Evolutionary conservation across 2,329 filamentous ascomycete genomes (phyloP).

Genomic region (Capronia epimyces): DNA sequence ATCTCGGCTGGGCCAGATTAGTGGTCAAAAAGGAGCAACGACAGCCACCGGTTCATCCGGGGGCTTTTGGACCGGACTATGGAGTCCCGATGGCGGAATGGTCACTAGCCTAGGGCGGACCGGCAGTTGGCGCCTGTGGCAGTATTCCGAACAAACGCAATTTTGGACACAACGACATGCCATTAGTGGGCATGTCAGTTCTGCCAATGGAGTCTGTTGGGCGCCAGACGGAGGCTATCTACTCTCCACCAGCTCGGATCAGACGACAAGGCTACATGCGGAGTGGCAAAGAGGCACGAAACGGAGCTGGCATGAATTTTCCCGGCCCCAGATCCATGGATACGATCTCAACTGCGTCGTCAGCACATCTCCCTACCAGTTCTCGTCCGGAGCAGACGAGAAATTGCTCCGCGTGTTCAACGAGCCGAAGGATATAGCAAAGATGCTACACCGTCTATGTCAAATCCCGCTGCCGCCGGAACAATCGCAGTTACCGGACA

Average conservation of each 20-base stretch:
- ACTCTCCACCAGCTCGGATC: slow-evolving; percentile 82
- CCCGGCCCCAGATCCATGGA: slow-evolving; percentile 91
- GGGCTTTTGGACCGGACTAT: slow-evolving; percentile 93
- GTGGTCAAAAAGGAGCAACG: slow-evolving; percentile 88
- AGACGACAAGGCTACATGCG: slow-evolving; percentile 84
- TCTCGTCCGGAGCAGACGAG: slow-evolving; percentile 93
- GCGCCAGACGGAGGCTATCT: slow-evolving; percentile 75
- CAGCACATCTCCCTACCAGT: slow-evolving; percentile 64
- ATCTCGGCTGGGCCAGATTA: slow-evolving; percentile 85
- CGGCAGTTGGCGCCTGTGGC: slow-evolving; percentile 89
- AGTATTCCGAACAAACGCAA: slow-evolving; percentile 55
- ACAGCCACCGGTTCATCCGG: slow-evolving; percentile 93
- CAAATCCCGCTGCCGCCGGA: slow-evolving; percentile 47
- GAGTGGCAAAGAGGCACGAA: slow-evolving; percentile 58
- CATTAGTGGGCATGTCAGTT: slow-evolving; percentile 74
- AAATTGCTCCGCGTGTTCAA: slow-evolving; percentile 96
- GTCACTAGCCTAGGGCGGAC: slow-evolving; percentile 75
- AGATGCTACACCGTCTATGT: slow-evolving; percentile 64
- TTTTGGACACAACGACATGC: slow-evolving; percentile 72
- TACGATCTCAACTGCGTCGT: slow-evolving; percentile 96
- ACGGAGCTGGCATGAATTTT: slow-evolving; percentile 87
- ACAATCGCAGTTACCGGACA: slow-evolving; percentile 61
- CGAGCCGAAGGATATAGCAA: slow-evolving; percentile 76
- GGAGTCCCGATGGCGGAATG: slow-evolving; percentile 70
- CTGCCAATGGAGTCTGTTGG: slow-evolving; percentile 81